phyloP scores from a whole-genome alignment of 169 alveolate genomes.

The Plasmodium yoelii region DNA sequence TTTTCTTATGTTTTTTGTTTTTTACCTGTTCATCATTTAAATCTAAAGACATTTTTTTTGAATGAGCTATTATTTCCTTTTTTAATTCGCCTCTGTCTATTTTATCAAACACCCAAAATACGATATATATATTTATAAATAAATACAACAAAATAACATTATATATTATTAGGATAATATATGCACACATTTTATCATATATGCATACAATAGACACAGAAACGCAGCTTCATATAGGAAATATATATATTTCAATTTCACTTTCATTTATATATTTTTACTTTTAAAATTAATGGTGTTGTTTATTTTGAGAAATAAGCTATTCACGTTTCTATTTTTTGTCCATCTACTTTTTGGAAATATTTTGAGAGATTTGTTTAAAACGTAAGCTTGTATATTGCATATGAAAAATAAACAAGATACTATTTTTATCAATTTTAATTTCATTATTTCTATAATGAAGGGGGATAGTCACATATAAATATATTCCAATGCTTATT shows the following conservation, averaged over 20 bases:
- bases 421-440: constrained; percentile 21
- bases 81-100: constrained; percentile 53
- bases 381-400: constrained; percentile 28
- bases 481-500: too few species aligned
- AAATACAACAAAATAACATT: neutral
- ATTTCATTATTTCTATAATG: constrained; percentile 33
- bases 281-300: constrained; percentile 62
- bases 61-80: constrained; percentile 37
- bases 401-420: constrained; percentile 23
- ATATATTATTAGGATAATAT: neutral
- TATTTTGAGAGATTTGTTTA: constrained; percentile 18
- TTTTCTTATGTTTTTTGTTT: neutral
- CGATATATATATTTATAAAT: constrained; percentile 1
- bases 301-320: constrained; percentile 35
- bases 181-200: constrained; percentile 8
- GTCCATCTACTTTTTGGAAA: constrained; percentile 2
- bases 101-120: constrained; percentile 6
- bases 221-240: too few species aligned
- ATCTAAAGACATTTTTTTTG: constrained; percentile 35
- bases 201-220: neutral
- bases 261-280: constrained; percentile 16
- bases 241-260: neutral
- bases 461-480: neutral
- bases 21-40: constrained; percentile 60
- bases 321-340: neutral